These are phyloP conservation scores for Coemansia guatemalensis DNA, from an alignment of 192 early-diverging fungal species.

Conservation along the genomic window DNA sequence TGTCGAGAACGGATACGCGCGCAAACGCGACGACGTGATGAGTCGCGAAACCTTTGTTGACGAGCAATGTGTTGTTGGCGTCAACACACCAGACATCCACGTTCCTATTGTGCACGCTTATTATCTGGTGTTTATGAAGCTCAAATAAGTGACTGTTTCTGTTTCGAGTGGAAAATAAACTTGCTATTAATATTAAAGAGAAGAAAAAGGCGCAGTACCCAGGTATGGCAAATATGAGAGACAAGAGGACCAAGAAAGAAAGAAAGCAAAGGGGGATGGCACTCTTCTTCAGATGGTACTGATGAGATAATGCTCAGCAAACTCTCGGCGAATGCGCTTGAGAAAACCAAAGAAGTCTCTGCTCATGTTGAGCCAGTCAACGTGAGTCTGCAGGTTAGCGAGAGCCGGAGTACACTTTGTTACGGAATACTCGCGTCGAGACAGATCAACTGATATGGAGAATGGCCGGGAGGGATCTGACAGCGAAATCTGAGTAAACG, in stretches of 20 bases:
- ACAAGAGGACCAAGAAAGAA: neutral
- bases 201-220: neutral
- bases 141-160: conserved; percentile 17
- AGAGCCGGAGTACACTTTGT: conserved; percentile 57
- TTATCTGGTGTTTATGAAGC: conserved; percentile 56
- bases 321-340: conserved; percentile 63
- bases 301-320: conserved; percentile 48
- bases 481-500: conserved; percentile 65
- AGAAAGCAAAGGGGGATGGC: neutral
- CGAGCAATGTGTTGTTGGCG: conserved; percentile 39
- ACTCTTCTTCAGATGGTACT: conserved; percentile 8
- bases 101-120: conserved; percentile 58
- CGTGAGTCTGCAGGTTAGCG: conserved; percentile 42
- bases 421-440: conserved; percentile 57
- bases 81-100: conserved; percentile 8
- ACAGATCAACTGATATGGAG: conserved; percentile 60
- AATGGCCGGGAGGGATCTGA: conserved; percentile 56
- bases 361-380: conserved; percentile 59
- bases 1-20: conserved; percentile 49
- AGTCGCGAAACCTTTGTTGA: conserved; percentile 42
- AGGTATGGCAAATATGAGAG: neutral
- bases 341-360: conserved; percentile 72
- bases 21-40: conserved; percentile 47
- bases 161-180: neutral
- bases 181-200: neutral